Evolutionary conservation across 2,329 filamentous ascomycete species (phyloP).

Genomic region (Diaporthe aspalathi): DNA sequence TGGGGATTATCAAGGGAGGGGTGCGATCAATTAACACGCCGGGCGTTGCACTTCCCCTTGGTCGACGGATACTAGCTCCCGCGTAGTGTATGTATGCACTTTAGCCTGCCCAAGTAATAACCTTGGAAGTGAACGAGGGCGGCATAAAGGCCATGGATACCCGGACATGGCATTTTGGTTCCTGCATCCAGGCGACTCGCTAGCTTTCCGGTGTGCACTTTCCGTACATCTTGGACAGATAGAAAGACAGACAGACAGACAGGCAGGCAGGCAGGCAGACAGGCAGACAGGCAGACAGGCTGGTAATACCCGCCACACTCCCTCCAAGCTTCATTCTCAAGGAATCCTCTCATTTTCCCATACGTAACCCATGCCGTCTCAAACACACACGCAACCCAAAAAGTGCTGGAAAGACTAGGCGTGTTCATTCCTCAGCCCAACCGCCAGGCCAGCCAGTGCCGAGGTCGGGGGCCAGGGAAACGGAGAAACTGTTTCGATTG

Average conservation of each 20-base stretch:
- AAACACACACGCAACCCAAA: not conserved
- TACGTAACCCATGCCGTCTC: not conserved
- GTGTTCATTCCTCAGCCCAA: not conserved
- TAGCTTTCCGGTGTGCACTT: slow-evolving; percentile 15
- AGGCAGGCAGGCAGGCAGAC: too few relatives aligned
- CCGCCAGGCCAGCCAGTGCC: not conserved
- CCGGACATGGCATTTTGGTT: slow-evolving; percentile 19
- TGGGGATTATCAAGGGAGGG: not conserved
- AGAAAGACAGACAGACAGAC: too few relatives aligned
- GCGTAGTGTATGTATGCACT: too few relatives aligned
- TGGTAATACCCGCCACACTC: not conserved
- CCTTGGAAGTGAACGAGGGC: not conserved
- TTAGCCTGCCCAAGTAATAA: too few relatives aligned
- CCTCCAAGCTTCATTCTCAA: not conserved
- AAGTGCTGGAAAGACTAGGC: not conserved
- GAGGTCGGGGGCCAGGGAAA: slow-evolving; percentile 12
- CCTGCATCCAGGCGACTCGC: slow-evolving; percentile 24
- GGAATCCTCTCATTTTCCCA: too few relatives aligned
- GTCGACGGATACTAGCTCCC: slow-evolving; percentile 15
- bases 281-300: too few relatives aligned
- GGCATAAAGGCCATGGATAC: slow-evolving; percentile 1
- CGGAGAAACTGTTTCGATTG: slow-evolving; percentile 27
- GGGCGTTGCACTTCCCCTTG: slow-evolving; percentile 27
- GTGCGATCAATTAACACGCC: slow-evolving; percentile 3
- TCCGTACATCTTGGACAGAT: too few relatives aligned